A percentile compares a stretch with the other conserved stretches of the same genome.
Evolutionary conservation across 495 filamentous ascomycete genomes (phyloP).

Genomic region (Annulohypoxylon moriforme): DNA sequence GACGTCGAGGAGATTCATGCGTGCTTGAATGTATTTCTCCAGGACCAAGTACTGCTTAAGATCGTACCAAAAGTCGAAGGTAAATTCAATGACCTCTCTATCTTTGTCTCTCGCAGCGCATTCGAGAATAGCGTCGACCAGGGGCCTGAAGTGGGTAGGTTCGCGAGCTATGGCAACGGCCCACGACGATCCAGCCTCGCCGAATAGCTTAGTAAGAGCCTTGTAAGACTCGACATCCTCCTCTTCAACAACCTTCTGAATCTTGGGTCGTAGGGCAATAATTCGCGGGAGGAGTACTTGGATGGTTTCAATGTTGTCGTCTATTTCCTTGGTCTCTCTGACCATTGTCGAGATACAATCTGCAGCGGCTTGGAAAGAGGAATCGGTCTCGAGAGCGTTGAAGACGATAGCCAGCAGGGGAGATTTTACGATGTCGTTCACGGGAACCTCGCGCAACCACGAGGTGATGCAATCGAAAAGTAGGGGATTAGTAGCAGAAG

Average conservation of each 20-base stretch:
- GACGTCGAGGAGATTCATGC: slow-evolving; percentile 77
- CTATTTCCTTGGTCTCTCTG: slow-evolving; percentile 91
- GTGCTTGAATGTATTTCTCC: slow-evolving; percentile 86
- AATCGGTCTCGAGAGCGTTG: slow-evolving; percentile 76
- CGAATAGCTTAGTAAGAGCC: slow-evolving; percentile 86
- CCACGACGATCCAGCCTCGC: slow-evolving; percentile 95
- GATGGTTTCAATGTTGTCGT: slow-evolving; percentile 83
- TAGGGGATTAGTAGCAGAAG: slow-evolving; percentile 86
- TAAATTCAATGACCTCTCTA: slow-evolving; percentile 87
- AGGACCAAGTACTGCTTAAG: slow-evolving; percentile 94
- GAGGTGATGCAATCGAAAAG: slow-evolving; percentile 95
- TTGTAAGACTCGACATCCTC: slow-evolving; percentile 91
- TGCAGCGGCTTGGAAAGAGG: slow-evolving; percentile 87
- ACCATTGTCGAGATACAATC: slow-evolving; percentile 94
- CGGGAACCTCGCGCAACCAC: slow-evolving; percentile 92
- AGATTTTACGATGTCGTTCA: slow-evolving; percentile 84
- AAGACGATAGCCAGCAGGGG: slow-evolving; percentile 85
- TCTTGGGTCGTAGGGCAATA: slow-evolving; percentile 80
- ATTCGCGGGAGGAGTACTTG: slow-evolving; percentile 85
- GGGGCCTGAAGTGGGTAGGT: slow-evolving; percentile 80
- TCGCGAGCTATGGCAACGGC: slow-evolving; percentile 87
- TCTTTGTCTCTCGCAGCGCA: slow-evolving; percentile 89
- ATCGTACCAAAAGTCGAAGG: slow-evolving; percentile 98
- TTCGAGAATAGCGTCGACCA: slow-evolving; percentile 91
- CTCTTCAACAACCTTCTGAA: slow-evolving; percentile 75